These are phyloP conservation scores for Leonotis leonurus DNA, from an alignment of 257 asterid genomes.

Conservation along the genomic window DNA sequence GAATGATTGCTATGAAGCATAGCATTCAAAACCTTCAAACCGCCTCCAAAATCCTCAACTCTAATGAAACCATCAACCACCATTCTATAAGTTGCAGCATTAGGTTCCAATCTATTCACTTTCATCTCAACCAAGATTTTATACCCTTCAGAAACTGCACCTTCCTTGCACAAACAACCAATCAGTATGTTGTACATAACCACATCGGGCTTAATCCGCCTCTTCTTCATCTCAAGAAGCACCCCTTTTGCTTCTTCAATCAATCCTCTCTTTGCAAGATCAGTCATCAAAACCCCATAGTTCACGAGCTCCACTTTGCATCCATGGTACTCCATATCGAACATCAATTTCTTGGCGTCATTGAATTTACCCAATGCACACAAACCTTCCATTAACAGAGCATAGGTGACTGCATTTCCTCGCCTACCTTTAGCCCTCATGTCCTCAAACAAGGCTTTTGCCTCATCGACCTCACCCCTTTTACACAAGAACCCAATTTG, in stretches of 20 bases:
- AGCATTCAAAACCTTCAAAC: conserved; percentile 59
- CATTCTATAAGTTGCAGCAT: conserved; percentile 73
- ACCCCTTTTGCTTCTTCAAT: conserved; percentile 57
- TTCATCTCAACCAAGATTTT: conserved; percentile 69
- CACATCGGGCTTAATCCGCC: conserved; percentile 63
- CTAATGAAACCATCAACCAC: conserved; percentile 70
- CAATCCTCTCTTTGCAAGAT: conserved; percentile 53
- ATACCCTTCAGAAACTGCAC: conserved; percentile 56
- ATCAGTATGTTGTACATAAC: conserved; percentile 64
- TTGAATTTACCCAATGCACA: conserved; percentile 44
- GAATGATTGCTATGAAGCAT: conserved; percentile 54
- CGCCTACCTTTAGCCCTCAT: conserved; percentile 55
- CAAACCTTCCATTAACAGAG: conserved; percentile 71
- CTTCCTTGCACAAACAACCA: conserved; percentile 39
- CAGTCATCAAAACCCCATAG: conserved; percentile 69
- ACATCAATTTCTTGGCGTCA: conserved; percentile 78
- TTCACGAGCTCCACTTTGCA: conserved; percentile 60
- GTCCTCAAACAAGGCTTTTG: conserved; percentile 50
- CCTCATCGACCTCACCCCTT: conserved; percentile 50
- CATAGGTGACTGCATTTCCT: conserved; percentile 65
- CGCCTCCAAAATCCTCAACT: conserved; percentile 45
- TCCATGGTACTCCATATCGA: conserved; percentile 90
- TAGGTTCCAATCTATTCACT: conserved; percentile 55
- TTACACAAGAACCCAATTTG: conserved; percentile 69
- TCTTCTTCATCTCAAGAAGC: conserved; percentile 74